Conservation (phyloP, 2,329 filamentous ascomycete genomes). For the Sclerotinia trifoliorum region DNA sequence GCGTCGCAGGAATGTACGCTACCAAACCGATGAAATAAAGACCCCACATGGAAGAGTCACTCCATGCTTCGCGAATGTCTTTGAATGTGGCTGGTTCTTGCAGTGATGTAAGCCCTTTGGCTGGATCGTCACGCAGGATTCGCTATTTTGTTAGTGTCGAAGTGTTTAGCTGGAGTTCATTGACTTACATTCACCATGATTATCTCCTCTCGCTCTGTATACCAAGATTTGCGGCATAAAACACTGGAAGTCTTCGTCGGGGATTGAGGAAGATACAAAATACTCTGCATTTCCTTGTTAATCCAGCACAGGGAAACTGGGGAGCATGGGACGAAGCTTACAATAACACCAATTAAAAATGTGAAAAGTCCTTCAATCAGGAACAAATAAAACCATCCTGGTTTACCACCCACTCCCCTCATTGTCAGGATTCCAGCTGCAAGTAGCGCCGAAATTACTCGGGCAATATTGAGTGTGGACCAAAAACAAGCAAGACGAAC, state of each 20-base stretch:
- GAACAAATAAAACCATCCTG: slow-evolving; percentile 60
- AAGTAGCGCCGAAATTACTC: slow-evolving; percentile 54
- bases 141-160: slow-evolving; percentile 41
- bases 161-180: background rate
- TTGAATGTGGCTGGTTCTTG: slow-evolving; percentile 48
- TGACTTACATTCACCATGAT: slow-evolving; percentile 56
- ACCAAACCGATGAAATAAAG: slow-evolving; percentile 45
- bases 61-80: slow-evolving; percentile 48
- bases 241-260: slow-evolving; percentile 6
- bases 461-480: slow-evolving; percentile 53
- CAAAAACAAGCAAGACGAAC: slow-evolving; percentile 67
- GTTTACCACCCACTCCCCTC: slow-evolving; percentile 51
- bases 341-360: slow-evolving; percentile 26
- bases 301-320: too few relatives aligned
- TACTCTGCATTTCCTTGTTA: background rate
- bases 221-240: slow-evolving; percentile 45
- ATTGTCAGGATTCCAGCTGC: slow-evolving; percentile 57
- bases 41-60: slow-evolving; percentile 55
- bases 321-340: background rate
- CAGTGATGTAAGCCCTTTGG: slow-evolving; percentile 50
- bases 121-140: slow-evolving; percentile 54
- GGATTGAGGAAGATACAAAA: slow-evolving; percentile 11
- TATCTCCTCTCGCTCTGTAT: slow-evolving; percentile 57
- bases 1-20: slow-evolving; percentile 31
- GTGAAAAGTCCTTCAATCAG: slow-evolving; percentile 39